phyloP scores from a whole-genome alignment of 2,329 filamentous ascomycete species.

The Xylariaceae sp. region DNA sequence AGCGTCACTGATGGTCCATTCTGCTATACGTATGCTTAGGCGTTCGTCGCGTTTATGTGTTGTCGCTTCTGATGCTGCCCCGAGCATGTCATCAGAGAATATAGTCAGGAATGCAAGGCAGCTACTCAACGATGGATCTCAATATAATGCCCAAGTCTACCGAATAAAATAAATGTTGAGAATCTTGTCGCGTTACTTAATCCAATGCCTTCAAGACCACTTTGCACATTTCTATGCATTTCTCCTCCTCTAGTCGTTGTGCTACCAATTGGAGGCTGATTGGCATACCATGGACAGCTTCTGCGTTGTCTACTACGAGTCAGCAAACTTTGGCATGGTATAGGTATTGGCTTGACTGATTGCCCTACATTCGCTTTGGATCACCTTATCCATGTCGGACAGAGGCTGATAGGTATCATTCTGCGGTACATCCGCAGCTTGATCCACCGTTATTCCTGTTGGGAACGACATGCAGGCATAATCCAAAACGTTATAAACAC shows the following conservation, averaged over 20 bases:
- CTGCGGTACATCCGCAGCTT: conserved; percentile 45
- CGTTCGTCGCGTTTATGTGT: neutral
- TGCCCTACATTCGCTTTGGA: conserved; percentile 53
- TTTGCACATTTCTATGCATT: conserved; percentile 43
- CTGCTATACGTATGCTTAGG: conserved; percentile 39
- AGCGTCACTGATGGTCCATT: conserved; percentile 39
- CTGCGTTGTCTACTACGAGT: conserved; percentile 46
- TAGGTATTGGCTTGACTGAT: neutral
- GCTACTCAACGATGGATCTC: too few species aligned
- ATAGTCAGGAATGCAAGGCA: neutral
- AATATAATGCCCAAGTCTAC: too few species aligned
- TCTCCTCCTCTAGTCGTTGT: conserved; percentile 43
- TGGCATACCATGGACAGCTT: conserved; percentile 50
- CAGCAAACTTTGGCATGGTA: neutral
- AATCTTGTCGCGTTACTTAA: conserved; percentile 26
- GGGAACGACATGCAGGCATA: conserved; percentile 57
- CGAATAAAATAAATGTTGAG: too few species aligned
- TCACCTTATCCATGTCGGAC: conserved; percentile 45
- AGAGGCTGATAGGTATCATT: conserved; percentile 44
- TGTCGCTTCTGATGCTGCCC: neutral
- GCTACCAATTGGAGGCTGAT: conserved; percentile 54
- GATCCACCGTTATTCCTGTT: conserved; percentile 50
- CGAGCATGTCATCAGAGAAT: too few species aligned
- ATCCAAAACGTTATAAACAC: conserved; percentile 57
- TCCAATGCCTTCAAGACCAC: conserved; percentile 35